Base-by-base conservation (phyloP, 768 basidiomycete species). In the Phaeotremella skinneri region DNA sequence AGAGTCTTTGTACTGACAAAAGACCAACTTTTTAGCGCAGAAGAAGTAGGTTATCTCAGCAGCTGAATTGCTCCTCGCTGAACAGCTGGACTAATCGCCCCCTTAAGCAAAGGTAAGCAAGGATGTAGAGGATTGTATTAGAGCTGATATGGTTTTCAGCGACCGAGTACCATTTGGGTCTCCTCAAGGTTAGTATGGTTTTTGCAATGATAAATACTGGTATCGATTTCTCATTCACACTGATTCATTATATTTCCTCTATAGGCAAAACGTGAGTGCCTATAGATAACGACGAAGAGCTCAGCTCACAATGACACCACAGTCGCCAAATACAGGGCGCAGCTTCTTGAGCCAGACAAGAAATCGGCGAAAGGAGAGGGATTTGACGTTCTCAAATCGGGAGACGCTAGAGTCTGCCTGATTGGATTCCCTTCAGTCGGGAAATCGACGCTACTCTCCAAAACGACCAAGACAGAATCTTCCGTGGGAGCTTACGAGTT, bases 361-460 rank as follows among this genome's bases (percentile, higher is more conserved):
- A 98, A 97, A 76, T 84, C 88, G 17, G 85, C 86, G 5, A 60
- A 78, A 63, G 91, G 90, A 26, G 83, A 86, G 57, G 92, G 91
- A 2, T 94, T 93, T 60, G 91, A 91, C 66, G 91, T 92, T 0
- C 88, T 87, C 73, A 87, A 86, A 67, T 84, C 83, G 49, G 91
- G 91, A 59, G 92, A 94, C 79, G 91, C 91, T 41, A 81, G 91
- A 71, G 88, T 93, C 23, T 90, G 91, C 21, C 79, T 96, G 55
- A 96, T 96, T 47, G 93, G 94, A 7, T 96, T 97, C 78, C 94
- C 93, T 0, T 94, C 92, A 4, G 91, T 96, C 48, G 94, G 93
- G 71, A 82, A 97, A 85, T 94, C 91, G 7, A 98, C 96, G 1
- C 82, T 98, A 31, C 81, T 98, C 26, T 87, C 84, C 74, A 97